A percentile compares a stretch with the other conserved stretches of the same genome.
Conservation (phyloP, 805 yeast genomes). For the Sugiyamaella valdiviana region DNA sequence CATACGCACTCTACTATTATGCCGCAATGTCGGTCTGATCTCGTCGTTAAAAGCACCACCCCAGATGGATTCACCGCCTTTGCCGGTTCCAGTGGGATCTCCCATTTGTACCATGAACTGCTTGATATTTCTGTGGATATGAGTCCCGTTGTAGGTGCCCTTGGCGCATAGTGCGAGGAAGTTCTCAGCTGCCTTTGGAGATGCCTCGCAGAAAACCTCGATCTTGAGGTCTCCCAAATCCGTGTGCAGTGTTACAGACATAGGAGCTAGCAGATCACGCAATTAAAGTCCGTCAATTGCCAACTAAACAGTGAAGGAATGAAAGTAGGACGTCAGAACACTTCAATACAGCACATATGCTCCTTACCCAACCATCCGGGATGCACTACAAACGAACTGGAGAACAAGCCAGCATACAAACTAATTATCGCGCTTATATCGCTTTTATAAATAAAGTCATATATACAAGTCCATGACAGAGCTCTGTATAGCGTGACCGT, state of each 20-base stretch:
- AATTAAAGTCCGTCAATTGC: no score
- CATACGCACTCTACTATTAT: constrained; percentile 48
- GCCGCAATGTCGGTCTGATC: constrained; percentile 43
- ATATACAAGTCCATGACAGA: no score
- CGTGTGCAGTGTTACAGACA: constrained; percentile 29
- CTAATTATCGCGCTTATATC: no score
- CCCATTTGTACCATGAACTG: constrained; percentile 34
- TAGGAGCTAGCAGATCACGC: no score
- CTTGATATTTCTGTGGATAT: constrained; percentile 36
- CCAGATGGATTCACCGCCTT: constrained; percentile 43
- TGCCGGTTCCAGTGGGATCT: constrained; percentile 34
- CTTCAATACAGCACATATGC: no score
- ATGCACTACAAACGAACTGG: no score
- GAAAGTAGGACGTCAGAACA: no score
- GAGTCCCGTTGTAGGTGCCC: constrained; percentile 35
- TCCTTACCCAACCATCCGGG: no score
- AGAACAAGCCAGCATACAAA: no score
- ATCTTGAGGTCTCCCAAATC: constrained; percentile 36
- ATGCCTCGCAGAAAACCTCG: constrained; percentile 36
- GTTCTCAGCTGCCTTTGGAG: constrained; percentile 39
- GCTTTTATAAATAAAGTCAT: no score
- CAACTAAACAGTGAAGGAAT: no score
- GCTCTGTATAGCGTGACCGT: no score
- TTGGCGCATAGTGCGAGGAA: constrained; percentile 42
- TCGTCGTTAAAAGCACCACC: constrained; percentile 31